phyloP scores from a whole-genome alignment of 1,284 basidiomycete species.

The Kwoniella shivajii region DNA sequence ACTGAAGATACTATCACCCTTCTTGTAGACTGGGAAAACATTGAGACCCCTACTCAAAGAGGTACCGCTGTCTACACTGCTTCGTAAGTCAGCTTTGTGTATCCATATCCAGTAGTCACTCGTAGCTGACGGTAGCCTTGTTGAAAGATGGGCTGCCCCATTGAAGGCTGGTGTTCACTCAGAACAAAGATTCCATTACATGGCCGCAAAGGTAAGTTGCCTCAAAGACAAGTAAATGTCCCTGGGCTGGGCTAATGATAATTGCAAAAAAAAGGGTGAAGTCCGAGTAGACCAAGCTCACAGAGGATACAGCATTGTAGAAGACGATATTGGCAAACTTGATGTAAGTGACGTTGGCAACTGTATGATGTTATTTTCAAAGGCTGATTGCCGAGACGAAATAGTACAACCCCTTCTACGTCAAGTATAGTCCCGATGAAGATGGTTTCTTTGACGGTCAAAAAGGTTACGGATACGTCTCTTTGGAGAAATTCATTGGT shows the following conservation, averaged over 20 bases:
- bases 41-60: slow-evolving; percentile 66
- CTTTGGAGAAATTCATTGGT: slow-evolving; percentile 86
- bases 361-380: neutral
- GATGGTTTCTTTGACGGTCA: slow-evolving; percentile 91
- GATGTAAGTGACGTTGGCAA: slow-evolving; percentile 27
- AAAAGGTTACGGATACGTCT: slow-evolving; percentile 84
- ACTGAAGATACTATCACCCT: slow-evolving; percentile 95
- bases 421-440: slow-evolving; percentile 90
- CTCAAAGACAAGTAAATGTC: neutral
- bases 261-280: slow-evolving; percentile 65
- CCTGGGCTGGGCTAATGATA: no score
- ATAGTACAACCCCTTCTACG: slow-evolving; percentile 85
- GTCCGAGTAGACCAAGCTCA: slow-evolving; percentile 90
- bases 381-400: neutral
- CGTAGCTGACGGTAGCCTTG: neutral
- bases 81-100: slow-evolving; percentile 51
- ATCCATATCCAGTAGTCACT: neutral
- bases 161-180: slow-evolving; percentile 65
- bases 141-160: slow-evolving; percentile 58
- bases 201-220: slow-evolving; percentile 74
- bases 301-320: slow-evolving; percentile 83
- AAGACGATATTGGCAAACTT: slow-evolving; percentile 71
- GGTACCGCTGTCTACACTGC: slow-evolving; percentile 75
- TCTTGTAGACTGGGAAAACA: slow-evolving; percentile 86
- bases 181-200: slow-evolving; percentile 91